These are phyloP conservation scores for Malus sylvestris DNA, from an alignment of 306 rosid genomes.

Conservation along the genomic window DNA sequence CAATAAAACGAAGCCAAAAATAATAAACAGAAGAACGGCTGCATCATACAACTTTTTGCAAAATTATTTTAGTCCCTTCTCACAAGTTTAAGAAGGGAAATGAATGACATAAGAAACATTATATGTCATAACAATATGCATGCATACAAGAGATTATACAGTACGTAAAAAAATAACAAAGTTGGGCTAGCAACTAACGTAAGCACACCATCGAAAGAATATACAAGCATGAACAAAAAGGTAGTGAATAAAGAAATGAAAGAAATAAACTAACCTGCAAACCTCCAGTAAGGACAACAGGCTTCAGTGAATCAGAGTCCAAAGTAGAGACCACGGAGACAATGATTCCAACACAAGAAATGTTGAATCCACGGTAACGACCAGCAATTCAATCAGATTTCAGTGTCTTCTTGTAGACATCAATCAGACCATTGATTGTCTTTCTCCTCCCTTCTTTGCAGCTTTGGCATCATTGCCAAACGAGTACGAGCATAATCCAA, in stretches of 20 bases:
- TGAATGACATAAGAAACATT: background rate
- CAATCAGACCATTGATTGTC: conserved; percentile 81
- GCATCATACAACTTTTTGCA: background rate
- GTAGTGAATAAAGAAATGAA: background rate
- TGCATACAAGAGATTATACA: background rate
- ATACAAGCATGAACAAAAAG: background rate
- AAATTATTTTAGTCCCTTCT: background rate
- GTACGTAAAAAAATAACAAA: background rate
- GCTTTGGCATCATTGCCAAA: conserved; percentile 80
- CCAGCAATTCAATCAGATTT: conserved; percentile 73
- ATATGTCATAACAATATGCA: background rate
- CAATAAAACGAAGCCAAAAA: background rate
- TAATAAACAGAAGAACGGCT: background rate
- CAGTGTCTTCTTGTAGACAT: conserved; percentile 82
- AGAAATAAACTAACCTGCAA: conserved; percentile 37
- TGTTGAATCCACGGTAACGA: conserved; percentile 84
- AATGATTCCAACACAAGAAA: conserved; percentile 78
- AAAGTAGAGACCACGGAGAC: conserved; percentile 88
- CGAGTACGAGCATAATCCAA: conserved; percentile 89
- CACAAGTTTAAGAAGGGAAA: background rate
- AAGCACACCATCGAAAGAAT: background rate
- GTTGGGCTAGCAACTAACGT: background rate
- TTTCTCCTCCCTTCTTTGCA: conserved; percentile 87
- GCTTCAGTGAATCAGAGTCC: conserved; percentile 84
- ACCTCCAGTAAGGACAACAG: conserved; percentile 61